Evolutionary conservation across 2,329 filamentous ascomycete species (phyloP).

Genomic region (Juglanconis sp.): DNA sequence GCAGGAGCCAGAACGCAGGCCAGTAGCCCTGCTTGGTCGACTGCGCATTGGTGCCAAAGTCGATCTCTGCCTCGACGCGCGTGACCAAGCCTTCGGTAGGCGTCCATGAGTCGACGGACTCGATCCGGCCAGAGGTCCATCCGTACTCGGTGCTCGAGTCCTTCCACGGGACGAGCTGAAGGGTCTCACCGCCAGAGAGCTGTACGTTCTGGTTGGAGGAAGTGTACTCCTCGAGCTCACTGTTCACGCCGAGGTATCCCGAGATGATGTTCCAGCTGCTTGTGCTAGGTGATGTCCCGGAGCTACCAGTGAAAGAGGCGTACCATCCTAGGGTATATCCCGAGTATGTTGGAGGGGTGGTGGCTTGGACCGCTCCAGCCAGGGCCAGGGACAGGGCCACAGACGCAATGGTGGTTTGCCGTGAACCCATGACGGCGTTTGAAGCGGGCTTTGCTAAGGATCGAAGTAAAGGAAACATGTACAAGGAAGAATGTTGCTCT

Average conservation of each 20-base stretch:
- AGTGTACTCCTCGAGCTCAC: constrained; percentile 47
- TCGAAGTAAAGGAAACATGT: neutral
- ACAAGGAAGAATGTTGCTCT: neutral
- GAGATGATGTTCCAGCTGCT: constrained; percentile 45
- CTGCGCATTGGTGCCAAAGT: constrained; percentile 38
- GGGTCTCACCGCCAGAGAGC: constrained; percentile 46
- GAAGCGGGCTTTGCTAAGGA: neutral
- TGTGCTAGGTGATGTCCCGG: constrained; percentile 35
- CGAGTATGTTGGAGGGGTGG: constrained; percentile 31
- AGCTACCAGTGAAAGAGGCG: constrained; percentile 42
- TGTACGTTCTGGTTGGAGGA: constrained; percentile 44
- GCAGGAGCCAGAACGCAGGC: constrained; percentile 53
- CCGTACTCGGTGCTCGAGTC: constrained; percentile 28
- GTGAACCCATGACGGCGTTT: neutral
- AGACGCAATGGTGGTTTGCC: neutral
- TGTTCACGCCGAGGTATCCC: constrained; percentile 43
- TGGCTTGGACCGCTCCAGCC: neutral
- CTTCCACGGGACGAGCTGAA: constrained; percentile 48
- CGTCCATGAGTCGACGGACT: constrained; percentile 44
- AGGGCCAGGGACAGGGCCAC: neutral
- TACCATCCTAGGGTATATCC: constrained; percentile 43
- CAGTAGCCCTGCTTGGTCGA: constrained; percentile 46
- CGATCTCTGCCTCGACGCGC: constrained; percentile 41
- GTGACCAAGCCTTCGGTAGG: constrained; percentile 38
- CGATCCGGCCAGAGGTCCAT: constrained; percentile 51